Conservation (phyloP, 305 asterid species). For the Fraxinus platypoda region DNA sequence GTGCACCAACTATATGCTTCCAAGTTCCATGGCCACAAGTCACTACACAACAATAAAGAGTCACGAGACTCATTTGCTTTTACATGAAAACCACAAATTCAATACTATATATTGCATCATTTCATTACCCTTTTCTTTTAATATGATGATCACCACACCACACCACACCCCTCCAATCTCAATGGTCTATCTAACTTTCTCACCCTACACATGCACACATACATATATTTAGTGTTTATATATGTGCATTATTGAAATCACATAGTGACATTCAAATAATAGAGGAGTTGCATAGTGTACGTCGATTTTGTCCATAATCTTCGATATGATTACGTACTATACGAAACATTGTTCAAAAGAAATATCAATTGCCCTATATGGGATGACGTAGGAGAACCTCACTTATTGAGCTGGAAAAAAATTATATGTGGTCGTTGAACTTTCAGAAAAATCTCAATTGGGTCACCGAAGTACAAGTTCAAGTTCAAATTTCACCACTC, state of each 20-base stretch:
- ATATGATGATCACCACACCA: background rate
- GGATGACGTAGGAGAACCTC: background rate
- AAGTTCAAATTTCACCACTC: background rate
- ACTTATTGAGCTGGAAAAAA: background rate
- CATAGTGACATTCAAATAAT: background rate
- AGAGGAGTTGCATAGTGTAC: background rate
- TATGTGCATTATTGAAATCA: background rate
- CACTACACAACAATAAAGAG: constrained; percentile 53
- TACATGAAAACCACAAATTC: constrained; percentile 18
- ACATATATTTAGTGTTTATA: background rate
- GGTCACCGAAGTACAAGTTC: background rate
- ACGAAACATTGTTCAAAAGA: background rate
- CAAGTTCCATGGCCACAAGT: constrained; percentile 41
- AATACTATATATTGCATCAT: background rate
- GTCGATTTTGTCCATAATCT: background rate
- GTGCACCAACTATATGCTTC: constrained; percentile 18
- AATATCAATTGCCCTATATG: background rate
- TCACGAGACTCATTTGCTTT: constrained; percentile 53
- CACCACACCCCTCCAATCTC: background rate
- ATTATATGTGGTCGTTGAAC: background rate
- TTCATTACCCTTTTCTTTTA: background rate
- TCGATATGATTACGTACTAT: background rate
- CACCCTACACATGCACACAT: background rate
- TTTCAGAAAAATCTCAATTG: background rate
- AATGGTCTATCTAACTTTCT: background rate